Base-by-base conservation (phyloP, 371 early-diverging fungal genomes). In the Sporodiniella umbellata region DNA sequence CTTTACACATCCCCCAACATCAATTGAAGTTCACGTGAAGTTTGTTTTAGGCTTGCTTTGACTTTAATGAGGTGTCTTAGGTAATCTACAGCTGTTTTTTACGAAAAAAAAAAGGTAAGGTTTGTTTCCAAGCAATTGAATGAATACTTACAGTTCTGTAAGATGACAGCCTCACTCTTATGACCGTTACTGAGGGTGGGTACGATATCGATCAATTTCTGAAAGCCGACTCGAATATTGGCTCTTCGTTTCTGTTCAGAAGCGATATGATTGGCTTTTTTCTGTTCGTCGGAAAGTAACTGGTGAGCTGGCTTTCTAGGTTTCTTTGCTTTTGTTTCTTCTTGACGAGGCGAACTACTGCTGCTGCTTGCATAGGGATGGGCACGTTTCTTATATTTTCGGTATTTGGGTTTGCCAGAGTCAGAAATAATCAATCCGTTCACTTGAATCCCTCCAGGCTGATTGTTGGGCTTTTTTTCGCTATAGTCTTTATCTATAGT, bases 261-360 rank as follows among this genome's bases (percentile, higher is more conserved):
- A 4, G 88, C 90, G 56, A 95, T 94, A 68, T 95, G 96, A 67
- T 94, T 95, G 3, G 90, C 85, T 42, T 87, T 82, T 64, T 95
- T 94, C 56, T 95, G 90, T 10, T 84, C 83, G 45, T 90, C 92
- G 0, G 92, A 87, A 52, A 94, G 66, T 4, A 92, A 77, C 56
- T 92, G 88, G 23, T 66, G 66, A 11, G 60, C 45, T 26, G 52
- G 39, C 39, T 70, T 70, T 31, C 30, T 49, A 10, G 46, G 8
- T 39, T n/a, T 37, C 30, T 52, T 48, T 33, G 22, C 30, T 8
- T 10, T 46, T 24, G 14, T 25, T 22, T 22, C 37, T 22, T 33
- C 21, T 22, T 15, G 7, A 7, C 23, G 39, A 3, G 4, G 24
- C n/a, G 23, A n/a, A n/a, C n/a, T n/a, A n/a, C n/a, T n/a, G n/a